phyloP scores from a whole-genome alignment of 2,329 filamentous ascomycete species.

The Apiospora saccharicola region DNA sequence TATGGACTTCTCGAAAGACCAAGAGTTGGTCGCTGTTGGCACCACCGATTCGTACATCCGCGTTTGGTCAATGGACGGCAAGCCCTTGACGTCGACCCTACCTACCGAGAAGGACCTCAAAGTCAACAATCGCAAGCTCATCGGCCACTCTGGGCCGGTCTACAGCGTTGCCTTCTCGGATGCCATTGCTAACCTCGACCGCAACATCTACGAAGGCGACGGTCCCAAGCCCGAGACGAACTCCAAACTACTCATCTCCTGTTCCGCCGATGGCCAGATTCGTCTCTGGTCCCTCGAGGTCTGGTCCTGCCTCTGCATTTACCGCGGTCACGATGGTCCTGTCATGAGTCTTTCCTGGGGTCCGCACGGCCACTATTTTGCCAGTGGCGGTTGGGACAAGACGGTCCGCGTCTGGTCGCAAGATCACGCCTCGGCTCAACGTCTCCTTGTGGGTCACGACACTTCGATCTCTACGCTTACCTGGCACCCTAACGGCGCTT shows the following conservation, averaged over 20 bases:
- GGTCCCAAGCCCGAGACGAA: slow-evolving; percentile 55
- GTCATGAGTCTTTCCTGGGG: slow-evolving; percentile 90
- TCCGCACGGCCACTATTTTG: slow-evolving; percentile 94
- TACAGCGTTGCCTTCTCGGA: slow-evolving; percentile 89
- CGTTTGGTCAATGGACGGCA: slow-evolving; percentile 90
- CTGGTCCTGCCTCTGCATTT: slow-evolving; percentile 92
- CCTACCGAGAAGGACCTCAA: slow-evolving; percentile 64
- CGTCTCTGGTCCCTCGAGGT: slow-evolving; percentile 92
- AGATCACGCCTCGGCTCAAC: slow-evolving; percentile 87
- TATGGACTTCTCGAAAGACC: slow-evolving; percentile 94
- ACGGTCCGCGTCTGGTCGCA: slow-evolving; percentile 92
- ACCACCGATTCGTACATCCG: slow-evolving; percentile 96
- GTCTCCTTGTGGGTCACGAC: slow-evolving; percentile 91
- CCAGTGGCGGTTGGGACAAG: slow-evolving; percentile 86
- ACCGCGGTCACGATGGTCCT: slow-evolving; percentile 90
- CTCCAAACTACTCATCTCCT: slow-evolving; percentile 84
- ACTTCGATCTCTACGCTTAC: slow-evolving; percentile 89
- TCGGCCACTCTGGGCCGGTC: slow-evolving; percentile 90
- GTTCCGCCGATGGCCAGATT: slow-evolving; percentile 85
- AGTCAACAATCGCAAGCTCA: slow-evolving; percentile 73
- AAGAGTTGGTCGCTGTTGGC: slow-evolving; percentile 84
- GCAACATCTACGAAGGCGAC: slow-evolving; percentile 42
- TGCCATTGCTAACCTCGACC: slow-evolving; percentile 66
- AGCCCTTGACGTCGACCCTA: slow-evolving; percentile 74
- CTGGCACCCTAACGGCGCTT: slow-evolving; percentile 94